Base-by-base conservation (phyloP, 495 filamentous ascomycete species). In the Podospora bellae-mahoneyi region DNA sequence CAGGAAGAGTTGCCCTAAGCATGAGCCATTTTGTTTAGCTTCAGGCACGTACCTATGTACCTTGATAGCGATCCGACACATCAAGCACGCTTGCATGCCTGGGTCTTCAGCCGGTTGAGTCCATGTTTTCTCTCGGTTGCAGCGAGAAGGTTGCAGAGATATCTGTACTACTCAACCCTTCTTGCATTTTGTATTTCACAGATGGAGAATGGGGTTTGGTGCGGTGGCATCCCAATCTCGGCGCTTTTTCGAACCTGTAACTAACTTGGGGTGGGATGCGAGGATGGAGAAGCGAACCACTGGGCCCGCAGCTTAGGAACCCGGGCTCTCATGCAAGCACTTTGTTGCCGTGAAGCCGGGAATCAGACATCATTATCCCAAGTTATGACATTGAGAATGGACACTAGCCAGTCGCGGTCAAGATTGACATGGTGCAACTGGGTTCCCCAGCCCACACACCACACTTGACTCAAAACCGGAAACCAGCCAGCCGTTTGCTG, bases 11-110 rank as follows among this genome's bases (percentile, higher is more conserved):
- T 48, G 61, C 15, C 61, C 32, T 39, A 48, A 48, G 5, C 61
- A 63, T 63, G 61, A 39, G 61, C 61, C 61, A 63, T 63, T 63
- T 58, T 58, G 55, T 58, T 58, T 48, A 48, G 39, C 39, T 48
- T 48, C 39, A 48, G 39, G 39, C 18, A 48, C 39, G 13, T 48
- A 48, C 39, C 39, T 48, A 48, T 1, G 39, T 48, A 48, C 39
- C 5, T 48, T 61, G 59, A 6, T 61, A 61, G 59, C 18, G 26
- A 32, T 18, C 23, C 23, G 16, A 30, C 4, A 5, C 59, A 23
- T 61, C 39, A 48, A 48, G 13, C 39, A 48, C 39, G 39, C 39
- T 48, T 48, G 5, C 39, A 48, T 9, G 39, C 13, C 9, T 48
- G 39, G 39, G 5, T 16, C 15, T 16, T 16, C 39, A 48, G 39